These are phyloP conservation scores for Ambrosia hybrid DNA, from an alignment of 140 eudicot genomes.

Conservation along the genomic window DNA sequence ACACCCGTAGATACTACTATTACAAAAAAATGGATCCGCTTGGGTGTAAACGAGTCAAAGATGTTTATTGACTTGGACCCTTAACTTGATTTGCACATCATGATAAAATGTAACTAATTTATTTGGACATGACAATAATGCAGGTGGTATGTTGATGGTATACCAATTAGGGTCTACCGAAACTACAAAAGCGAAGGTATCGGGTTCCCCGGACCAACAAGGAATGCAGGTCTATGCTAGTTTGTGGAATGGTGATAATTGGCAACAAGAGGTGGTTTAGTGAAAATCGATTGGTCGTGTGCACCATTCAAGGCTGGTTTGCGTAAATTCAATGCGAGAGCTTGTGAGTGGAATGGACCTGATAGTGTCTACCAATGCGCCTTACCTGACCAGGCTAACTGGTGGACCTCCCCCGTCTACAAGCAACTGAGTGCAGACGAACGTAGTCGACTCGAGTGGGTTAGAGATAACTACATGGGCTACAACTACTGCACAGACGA, in stretches of 20 bases:
- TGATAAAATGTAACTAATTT: background rate
- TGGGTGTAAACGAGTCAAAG: too few relatives aligned
- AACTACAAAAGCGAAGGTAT: background rate
- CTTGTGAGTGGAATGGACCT: slow-evolving; percentile 47
- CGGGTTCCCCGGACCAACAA: background rate
- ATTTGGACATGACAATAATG: slow-evolving; percentile 5
- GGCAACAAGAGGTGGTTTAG: background rate
- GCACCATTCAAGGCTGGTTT: slow-evolving; percentile 29
- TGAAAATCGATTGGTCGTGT: background rate
- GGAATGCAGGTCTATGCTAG: background rate
- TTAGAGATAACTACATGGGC: slow-evolving; percentile 45
- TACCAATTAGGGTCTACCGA: background rate
- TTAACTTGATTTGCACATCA: too few relatives aligned
- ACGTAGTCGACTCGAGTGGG: slow-evolving; percentile 41
- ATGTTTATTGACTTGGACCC: too few relatives aligned
- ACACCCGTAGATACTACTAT: too few relatives aligned
- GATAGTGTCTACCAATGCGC: slow-evolving; percentile 37
- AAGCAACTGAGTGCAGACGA: slow-evolving; percentile 31
- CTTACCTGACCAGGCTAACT: slow-evolving; percentile 30
- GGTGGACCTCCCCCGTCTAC: slow-evolving; percentile 42
- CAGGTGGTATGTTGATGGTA: slow-evolving; percentile 17
- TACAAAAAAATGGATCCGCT: background rate
- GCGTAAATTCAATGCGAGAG: slow-evolving; percentile 41
- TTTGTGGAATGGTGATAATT: background rate
- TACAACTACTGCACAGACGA: slow-evolving; percentile 57